phyloP scores from a whole-genome alignment of 129 eudicot genomes.

The Pittosporum tobira region DNA sequence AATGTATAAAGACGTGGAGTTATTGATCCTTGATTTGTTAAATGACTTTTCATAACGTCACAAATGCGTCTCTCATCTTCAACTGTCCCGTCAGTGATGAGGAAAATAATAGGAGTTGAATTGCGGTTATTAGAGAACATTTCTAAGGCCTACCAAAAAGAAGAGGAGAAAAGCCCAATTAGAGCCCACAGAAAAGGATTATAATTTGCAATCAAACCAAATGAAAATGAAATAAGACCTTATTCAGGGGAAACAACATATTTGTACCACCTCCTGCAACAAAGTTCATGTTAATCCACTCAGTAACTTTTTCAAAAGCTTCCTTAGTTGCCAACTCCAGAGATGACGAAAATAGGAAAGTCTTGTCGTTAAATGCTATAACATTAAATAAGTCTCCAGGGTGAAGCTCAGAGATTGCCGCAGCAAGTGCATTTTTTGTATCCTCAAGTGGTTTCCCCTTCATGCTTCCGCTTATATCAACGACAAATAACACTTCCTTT shows the following conservation, averaged over 20 bases:
- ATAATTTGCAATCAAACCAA: background rate
- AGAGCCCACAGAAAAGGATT: slow-evolving; percentile 7
- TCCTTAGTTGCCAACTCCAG: slow-evolving; percentile 56
- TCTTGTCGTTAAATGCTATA: slow-evolving; percentile 73
- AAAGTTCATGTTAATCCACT: slow-evolving; percentile 69
- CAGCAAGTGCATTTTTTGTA: slow-evolving; percentile 56
- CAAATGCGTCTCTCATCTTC: slow-evolving; percentile 90
- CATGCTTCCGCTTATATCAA: slow-evolving; percentile 97
- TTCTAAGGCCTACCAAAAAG: slow-evolving; percentile 55
- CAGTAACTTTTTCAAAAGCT: slow-evolving; percentile 45
- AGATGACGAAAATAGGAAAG: slow-evolving; percentile 48
- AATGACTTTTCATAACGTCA: slow-evolving; percentile 39
- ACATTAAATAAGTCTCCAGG: slow-evolving; percentile 58
- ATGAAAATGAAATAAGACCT: slow-evolving; percentile 37
- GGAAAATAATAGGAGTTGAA: slow-evolving; percentile 54
- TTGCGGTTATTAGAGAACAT: slow-evolving; percentile 48
- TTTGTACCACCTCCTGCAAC: slow-evolving; percentile 83
- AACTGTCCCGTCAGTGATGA: slow-evolving; percentile 87
- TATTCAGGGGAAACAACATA: slow-evolving; percentile 54
- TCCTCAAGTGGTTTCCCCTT: slow-evolving; percentile 72
- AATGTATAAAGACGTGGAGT: slow-evolving; percentile 74
- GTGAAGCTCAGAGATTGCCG: slow-evolving; percentile 56
- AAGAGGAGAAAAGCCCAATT: slow-evolving; percentile 6
- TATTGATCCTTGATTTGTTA: slow-evolving; percentile 31
- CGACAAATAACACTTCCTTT: slow-evolving; percentile 60